Evolutionary conservation across 176 grass and related monocot genomes (phyloP).

Genomic region (Oryza officinalis): DNA sequence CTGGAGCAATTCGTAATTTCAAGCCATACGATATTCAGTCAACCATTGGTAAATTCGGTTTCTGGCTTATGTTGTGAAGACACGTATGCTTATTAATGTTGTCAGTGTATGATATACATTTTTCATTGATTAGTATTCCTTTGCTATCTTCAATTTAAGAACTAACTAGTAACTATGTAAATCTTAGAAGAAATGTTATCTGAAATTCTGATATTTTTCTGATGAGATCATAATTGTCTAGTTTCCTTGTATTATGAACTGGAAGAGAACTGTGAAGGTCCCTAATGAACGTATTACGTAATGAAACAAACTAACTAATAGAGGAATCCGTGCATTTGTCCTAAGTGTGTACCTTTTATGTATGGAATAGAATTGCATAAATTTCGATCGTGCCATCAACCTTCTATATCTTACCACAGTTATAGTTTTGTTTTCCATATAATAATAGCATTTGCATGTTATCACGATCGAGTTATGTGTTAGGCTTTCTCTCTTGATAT

Average conservation of each 20-base stretch:
- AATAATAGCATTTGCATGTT: not conserved
- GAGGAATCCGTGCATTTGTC: not conserved
- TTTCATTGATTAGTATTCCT: not conserved
- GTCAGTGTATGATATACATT: not conserved
- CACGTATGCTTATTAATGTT: not conserved
- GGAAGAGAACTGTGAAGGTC: not conserved
- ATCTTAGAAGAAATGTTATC: not conserved
- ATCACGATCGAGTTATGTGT: not conserved
- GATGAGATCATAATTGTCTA: not conserved
- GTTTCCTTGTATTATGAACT: not conserved
- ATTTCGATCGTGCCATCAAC: not conserved
- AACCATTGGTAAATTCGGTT: slow-evolving; percentile 29
- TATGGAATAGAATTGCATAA: not conserved
- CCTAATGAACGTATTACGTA: not conserved
- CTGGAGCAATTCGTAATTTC: slow-evolving; percentile 13
- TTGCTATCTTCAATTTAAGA: not conserved
- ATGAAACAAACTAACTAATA: not conserved
- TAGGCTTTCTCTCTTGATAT: not conserved
- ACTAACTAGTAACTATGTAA: not conserved
- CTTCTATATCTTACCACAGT: not conserved
- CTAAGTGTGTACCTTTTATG: not conserved
- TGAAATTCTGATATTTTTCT: not conserved
- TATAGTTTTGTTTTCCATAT: not conserved
- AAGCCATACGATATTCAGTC: slow-evolving; percentile 40
- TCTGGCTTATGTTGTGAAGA: not conserved